Base-by-base conservation (phyloP, 331 rosid species). In the Malus hybrid region DNA sequence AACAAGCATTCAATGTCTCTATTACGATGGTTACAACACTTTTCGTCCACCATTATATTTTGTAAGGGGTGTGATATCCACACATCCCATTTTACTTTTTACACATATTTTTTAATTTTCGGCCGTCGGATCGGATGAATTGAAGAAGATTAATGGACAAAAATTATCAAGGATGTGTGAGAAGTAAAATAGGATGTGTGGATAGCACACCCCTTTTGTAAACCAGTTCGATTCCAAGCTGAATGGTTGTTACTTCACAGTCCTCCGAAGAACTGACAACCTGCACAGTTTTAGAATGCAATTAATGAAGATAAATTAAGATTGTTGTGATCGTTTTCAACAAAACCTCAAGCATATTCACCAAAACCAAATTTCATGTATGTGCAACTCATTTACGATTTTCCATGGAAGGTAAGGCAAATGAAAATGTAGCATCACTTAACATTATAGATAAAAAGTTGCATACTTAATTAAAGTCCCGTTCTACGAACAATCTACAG, bases 201-300 rank as follows among this genome's bases (percentile, higher is more conserved):
- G 22, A 22, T 22, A 22, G 22, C 22, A 22, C 22, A 22, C 22
- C 22, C 22, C 22, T 22, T 22, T 22, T 22, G 22, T 22, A 22
- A 73, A 94, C 99, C 67, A 93, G 96, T 32, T 65, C 83, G 42
- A 94, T 92, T 39, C 12, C 46, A 34, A 34, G 39, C 39, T 90
- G 93, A 80, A 54, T 79, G 74, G 90, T 95, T 1, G 99, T 91
- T 73, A 95, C 99, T 85, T 94, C 99, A 67, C 93, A 91, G 84
- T 94, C 99, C 67, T 88, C 95, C 1, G 96, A 66, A 2, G 92
- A 82, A 6, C 99, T 93, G 4, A 90, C 87, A 34, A 93, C 99
- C 99, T 94, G 83, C 22, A 19, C 77, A 75, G 31, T 36, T 71
- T 60, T 39, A 36, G 52, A 29, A 48, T 7, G 56, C 36, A 8